Base-by-base conservation (phyloP, 768 basidiomycete genomes). In the Xerocomellus amylosporus region DNA sequence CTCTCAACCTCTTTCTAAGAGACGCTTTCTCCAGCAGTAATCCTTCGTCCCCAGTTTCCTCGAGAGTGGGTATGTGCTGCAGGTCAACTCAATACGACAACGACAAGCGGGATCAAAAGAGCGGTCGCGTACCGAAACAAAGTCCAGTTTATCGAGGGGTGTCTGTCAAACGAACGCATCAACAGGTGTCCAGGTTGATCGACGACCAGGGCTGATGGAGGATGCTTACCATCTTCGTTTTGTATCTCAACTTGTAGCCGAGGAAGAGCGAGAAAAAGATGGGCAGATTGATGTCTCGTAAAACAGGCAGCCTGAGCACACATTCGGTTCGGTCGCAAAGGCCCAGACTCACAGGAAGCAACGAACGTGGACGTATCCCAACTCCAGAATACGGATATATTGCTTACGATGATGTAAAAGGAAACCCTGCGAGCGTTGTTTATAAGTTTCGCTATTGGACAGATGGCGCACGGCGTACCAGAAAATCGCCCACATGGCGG, bases 401-500 rank as follows among this genome's bases (percentile, higher is more conserved):
- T 80, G 61, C 75, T 79, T 67, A 82, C 70, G 70, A 81, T 72
- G 65, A 83, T 84, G 70, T 86, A 84, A 62, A 88, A 62, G 2
- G 71, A 45, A 13, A 63, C 31, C 64, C 64, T 65, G 46, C 24
- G 19, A 24, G 15, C 2, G 15, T n/a, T 10, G 33, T 3, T 39
- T 17, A 34, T n/a, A 12, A 9, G 20, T 33, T 20, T 19, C 14
- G 54, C 55, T 19, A 61, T 61, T 33, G 5, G 14, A 45, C n/a
- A 43, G 4, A 28, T 69, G 64, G 2, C 15, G 33, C 48, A 73
- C 69, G 58, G 74, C 77, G 69, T 78, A 82, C 83, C 87, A 87
- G 68, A 80, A 78, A 44, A 86, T 71, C 22, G 84, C 88, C 82
- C 87, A 88, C 67, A 81, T 84, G 15, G 87, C 73, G 34, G 88